Percentiles rank a stretch among this genome's conserved stretches.
These are phyloP conservation scores for Erythrophleum ivorense DNA, from an alignment of 331 rosid species.

Conservation along the genomic window DNA sequence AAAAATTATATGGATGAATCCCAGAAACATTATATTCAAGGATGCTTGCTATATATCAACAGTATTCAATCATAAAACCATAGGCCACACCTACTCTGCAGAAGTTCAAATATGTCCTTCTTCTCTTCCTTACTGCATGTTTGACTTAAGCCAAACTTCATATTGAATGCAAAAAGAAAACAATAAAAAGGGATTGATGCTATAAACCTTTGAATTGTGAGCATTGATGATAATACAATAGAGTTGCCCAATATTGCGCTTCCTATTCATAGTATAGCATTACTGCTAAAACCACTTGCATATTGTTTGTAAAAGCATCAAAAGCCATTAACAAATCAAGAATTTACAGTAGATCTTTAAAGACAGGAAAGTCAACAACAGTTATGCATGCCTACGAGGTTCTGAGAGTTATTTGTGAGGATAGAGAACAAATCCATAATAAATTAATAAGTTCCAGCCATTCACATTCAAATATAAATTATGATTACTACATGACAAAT, in stretches of 20 bases:
- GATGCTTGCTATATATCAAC: too few relatives aligned
- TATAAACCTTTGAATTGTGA: background rate
- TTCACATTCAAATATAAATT: background rate
- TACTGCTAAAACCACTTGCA: background rate
- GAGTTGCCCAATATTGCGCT: background rate
- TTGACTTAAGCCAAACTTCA: too few relatives aligned
- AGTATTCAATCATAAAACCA: too few relatives aligned
- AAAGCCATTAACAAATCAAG: background rate
- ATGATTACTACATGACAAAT: background rate
- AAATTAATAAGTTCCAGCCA: too few relatives aligned
- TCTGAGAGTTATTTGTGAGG: background rate
- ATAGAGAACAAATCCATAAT: too few relatives aligned
- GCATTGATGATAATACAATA: conserved; percentile 3
- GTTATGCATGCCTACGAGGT: background rate
- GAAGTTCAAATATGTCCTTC: too few relatives aligned
- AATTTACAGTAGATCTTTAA: background rate
- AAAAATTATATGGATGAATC: too few relatives aligned
- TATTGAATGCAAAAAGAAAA: too few relatives aligned
- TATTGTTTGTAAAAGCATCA: background rate
- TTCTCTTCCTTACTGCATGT: too few relatives aligned
- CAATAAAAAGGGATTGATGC: conserved; percentile 7
- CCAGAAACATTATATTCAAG: too few relatives aligned
- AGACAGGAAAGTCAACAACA: conserved; percentile 8
- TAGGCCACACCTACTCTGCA: too few relatives aligned
- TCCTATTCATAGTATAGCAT: background rate